phyloP scores from a whole-genome alignment of 2,329 filamentous ascomycete species.

The Aspergillus sp. region DNA sequence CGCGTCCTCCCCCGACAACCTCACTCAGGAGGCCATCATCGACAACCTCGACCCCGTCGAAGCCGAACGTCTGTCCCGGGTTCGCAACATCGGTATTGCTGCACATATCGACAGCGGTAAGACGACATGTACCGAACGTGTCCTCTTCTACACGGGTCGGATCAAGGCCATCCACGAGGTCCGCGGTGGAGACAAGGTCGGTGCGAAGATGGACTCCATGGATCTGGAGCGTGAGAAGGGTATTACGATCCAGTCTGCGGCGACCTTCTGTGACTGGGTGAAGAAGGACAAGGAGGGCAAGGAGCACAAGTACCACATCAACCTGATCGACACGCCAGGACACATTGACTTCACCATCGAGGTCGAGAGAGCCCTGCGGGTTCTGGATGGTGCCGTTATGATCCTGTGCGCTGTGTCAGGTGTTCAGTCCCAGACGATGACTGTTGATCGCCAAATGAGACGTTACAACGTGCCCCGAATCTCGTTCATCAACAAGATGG shows the following conservation, averaged over 20 bases:
- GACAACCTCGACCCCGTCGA: constrained; percentile 80
- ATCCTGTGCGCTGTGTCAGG: constrained; percentile 96
- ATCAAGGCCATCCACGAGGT: constrained; percentile 98
- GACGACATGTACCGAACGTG: constrained; percentile 92
- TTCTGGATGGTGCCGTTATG: constrained; percentile 96
- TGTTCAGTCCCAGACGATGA: constrained; percentile 97
- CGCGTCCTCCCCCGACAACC: constrained; percentile 53
- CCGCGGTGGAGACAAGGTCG: constrained; percentile 80
- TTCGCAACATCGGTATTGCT: constrained; percentile 97
- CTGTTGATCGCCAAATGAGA: constrained; percentile 97
- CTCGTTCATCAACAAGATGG: constrained; percentile 99
- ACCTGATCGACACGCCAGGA: constrained; percentile 96
- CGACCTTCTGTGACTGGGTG: constrained; percentile 95
- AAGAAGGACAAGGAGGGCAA: constrained; percentile 75
- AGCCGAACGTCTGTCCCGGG: constrained; percentile 70
- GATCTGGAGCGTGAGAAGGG: constrained; percentile 97
- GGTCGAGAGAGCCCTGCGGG: constrained; percentile 90
- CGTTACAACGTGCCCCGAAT: constrained; percentile 94
- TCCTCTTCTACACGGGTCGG: constrained; percentile 96
- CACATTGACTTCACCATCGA: constrained; percentile 99
- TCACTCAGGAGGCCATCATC: constrained; percentile 67
- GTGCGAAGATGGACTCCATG: constrained; percentile 99
- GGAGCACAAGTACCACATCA: constrained; percentile 93
- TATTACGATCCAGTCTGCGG: constrained; percentile 97
- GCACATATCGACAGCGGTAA: constrained; percentile 98